Evolutionary conservation across 2,329 filamentous ascomycete genomes (phyloP).

Genomic region (Clonostachys sp.): DNA sequence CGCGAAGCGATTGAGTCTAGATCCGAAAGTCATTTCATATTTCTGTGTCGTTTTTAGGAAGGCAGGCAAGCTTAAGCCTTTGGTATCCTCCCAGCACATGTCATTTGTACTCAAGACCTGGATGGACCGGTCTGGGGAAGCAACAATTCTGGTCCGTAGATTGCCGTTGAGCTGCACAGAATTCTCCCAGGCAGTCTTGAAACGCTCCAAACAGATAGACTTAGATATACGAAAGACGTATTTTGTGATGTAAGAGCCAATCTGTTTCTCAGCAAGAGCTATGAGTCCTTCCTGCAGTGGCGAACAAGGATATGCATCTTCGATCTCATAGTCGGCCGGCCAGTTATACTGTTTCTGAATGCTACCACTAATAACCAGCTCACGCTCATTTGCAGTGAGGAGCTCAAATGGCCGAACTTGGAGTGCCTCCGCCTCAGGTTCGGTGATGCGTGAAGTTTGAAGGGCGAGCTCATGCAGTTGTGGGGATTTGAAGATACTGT

Average conservation of each 20-base stretch:
- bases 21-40: conserved; percentile 3
- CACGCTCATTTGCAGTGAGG: not conserved
- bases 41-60: not conserved
- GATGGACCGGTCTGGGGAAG: conserved; percentile 1
- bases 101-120: conserved; percentile 4
- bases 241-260: conserved; percentile 10
- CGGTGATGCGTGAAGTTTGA: not conserved
- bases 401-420: not conserved
- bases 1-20: conserved; percentile 1
- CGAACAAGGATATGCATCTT: conserved; percentile 29
- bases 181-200: conserved; percentile 9
- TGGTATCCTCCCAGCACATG: not conserved
- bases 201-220: conserved; percentile 4
- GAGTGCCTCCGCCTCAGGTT: not conserved
- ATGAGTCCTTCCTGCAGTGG: conserved; percentile 29
- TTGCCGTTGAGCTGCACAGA: conserved; percentile 6
- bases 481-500: conserved; percentile 4
- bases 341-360: not conserved
- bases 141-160: conserved; percentile 11
- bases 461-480: too few relatives aligned
- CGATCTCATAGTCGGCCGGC: conserved; percentile 4
- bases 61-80: not conserved
- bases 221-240: conserved; percentile 6
- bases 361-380: not conserved
- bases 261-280: conserved; percentile 16